Conservation (phyloP, 2,329 filamentous ascomycete genomes). For the Bipolaris gigantea region DNA sequence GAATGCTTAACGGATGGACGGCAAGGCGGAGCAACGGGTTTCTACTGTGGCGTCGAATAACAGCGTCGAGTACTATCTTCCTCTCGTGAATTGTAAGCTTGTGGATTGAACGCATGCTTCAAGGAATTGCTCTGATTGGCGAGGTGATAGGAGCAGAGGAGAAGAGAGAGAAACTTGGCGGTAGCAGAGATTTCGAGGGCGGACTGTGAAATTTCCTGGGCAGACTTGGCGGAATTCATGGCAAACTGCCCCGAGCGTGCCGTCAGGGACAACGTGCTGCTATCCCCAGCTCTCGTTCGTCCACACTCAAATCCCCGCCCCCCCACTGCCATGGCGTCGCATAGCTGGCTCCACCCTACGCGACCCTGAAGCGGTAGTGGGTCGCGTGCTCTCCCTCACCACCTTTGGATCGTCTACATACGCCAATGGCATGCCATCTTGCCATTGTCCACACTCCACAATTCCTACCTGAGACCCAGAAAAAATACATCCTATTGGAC, state of each 20-base stretch:
- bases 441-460: not conserved
- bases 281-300: constrained; percentile 2
- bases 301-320: not conserved
- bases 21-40: constrained; percentile 1
- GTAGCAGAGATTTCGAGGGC: constrained; percentile 9
- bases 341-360: not conserved
- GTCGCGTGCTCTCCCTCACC: not conserved
- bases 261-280: constrained; percentile 2
- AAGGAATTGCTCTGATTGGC: not conserved
- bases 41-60: not conserved
- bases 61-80: not conserved
- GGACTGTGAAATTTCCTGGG: not conserved
- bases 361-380: not conserved
- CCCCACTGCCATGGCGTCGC: constrained; percentile 4
- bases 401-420: not conserved
- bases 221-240: constrained; percentile 2
- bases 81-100: not conserved
- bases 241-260: not conserved
- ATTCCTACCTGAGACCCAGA: not conserved
- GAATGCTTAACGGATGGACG: constrained; percentile 5
- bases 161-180: constrained; percentile 1
- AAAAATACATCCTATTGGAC: not conserved
- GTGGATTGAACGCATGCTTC: not conserved
- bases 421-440: constrained; percentile 3
- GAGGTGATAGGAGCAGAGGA: not conserved